Base-by-base conservation (phyloP, 1,284 basidiomycete species). In the Fomitopsis betulina region DNA sequence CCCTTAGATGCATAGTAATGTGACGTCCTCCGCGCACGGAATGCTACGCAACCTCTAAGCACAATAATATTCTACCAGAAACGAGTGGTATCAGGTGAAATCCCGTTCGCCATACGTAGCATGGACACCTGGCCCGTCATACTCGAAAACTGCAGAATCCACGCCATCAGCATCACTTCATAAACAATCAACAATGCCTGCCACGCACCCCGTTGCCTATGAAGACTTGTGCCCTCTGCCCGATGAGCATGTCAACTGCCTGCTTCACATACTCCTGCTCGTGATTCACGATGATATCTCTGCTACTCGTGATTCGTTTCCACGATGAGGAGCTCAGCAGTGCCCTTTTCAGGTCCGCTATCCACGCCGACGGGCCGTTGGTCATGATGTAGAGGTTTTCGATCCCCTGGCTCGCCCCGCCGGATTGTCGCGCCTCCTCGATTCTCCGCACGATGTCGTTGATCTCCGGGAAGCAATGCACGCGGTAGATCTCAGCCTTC, bases 81-180 rank as follows among this genome's bases (percentile, higher is more conserved):
- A 40, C 76, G 70, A 58, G 72, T 79, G 25, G 69, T 73, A 3
- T 67, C 61, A 0, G 73, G 65, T 35, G 73, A 64, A 47, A 77
- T 62, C 6, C 75, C 76, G 60, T 75, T 76, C 5, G 79, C 81
- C 68, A 81, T 73, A 27, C 84, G 72, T 47, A 86, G 67, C 79
- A 85, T 79, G 23, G 79, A 74, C 23, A 83, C 76, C 62, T 85
- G 85, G 17, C 82, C 77, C 17, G 77, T 77, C 59, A 85, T 59
- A 60, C 81, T 85, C 45, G 83, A 86, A 67, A 85, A 86, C 84
- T 84, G 19, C 15, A 57, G 52, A 55, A 58, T 33, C 23, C 27
- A 21, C 8, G n/a, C 10, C 17, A 54, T 40, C 23, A 21, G 37
- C 15, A 27, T 15, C 12, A 27, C 9, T 39, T 13, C 37, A n/a